Evolutionary conservation across 2,329 filamentous ascomycete species (phyloP).

Genomic region (Epichloe bromicola): DNA sequence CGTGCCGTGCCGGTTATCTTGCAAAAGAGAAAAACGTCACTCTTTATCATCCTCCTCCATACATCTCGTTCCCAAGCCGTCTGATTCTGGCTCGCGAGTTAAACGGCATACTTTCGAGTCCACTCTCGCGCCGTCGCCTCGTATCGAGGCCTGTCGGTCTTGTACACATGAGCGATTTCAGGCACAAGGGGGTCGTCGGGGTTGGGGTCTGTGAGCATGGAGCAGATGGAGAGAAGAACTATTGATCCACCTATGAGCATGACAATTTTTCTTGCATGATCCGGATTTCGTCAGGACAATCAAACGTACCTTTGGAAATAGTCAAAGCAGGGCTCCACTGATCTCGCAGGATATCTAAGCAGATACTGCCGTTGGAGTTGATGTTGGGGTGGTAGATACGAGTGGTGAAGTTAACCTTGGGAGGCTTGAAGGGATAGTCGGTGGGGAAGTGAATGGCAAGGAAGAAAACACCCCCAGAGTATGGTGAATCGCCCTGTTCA

Average conservation of each 20-base stretch:
- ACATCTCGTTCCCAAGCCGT: background rate
- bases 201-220: constrained; percentile 98
- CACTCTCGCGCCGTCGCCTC: constrained; percentile 95
- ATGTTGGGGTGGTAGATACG: constrained; percentile 99
- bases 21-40: constrained; percentile 6
- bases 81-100: constrained; percentile 13
- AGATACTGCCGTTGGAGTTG: constrained; percentile 99
- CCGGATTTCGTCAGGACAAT: background rate
- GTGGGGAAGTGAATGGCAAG: constrained; percentile 97
- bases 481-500: constrained; percentile 81
- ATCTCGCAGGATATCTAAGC: constrained; percentile 93
- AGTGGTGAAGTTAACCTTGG: constrained; percentile 99
- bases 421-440: constrained; percentile 99
- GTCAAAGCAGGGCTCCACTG: constrained; percentile 98
- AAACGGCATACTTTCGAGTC: constrained; percentile 99
- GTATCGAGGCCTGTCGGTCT: constrained; percentile 92
- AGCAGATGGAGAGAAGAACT: constrained; percentile 98
- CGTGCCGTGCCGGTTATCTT: background rate
- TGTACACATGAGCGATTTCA: constrained; percentile 99
- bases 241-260: constrained; percentile 5
- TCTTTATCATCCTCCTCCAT: background rate
- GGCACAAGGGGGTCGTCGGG: constrained; percentile 96
- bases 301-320: constrained; percentile 78
- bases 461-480: constrained; percentile 99
- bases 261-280: background rate